Base-by-base conservation (phyloP, 1,284 basidiomycete genomes). In the Xerocomus amazonicus region DNA sequence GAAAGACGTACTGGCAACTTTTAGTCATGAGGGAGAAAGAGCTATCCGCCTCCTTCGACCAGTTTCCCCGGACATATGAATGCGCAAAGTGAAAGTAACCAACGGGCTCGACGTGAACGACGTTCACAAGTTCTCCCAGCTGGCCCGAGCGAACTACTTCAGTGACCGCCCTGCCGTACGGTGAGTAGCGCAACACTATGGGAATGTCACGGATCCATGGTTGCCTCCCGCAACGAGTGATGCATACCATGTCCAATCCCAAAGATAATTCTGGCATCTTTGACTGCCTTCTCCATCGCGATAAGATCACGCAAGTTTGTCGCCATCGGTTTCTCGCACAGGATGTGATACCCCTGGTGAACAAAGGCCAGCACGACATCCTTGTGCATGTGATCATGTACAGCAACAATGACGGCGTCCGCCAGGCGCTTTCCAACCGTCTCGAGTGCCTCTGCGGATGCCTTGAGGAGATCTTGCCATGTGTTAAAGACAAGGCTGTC, bases 271-370 rank as follows among this genome's bases (percentile, higher is more conserved):
- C 78, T 79, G 3, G 81, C 77, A 31, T 81, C 75, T 63, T 80
- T 80, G 23, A 92, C 76, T 0, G 82, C 85, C 39, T 73, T 73
- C 53, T 89, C 83, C 74, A 93, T 92, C 62, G 71, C 74, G 45
- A 92, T 67, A 54, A 90, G 89, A 54, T 90, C 88, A 44, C 76
- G 72, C 34, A 88, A 61, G 47, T 66, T 78, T 2, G 88, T 92
- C 1, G 90, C 88, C 87, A 94, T 90, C 0, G 90, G 91, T 65
- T 93, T 94, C 75, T 94, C 90, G 65, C 90, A 92, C 27, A 94
- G 74, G 50, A 94, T 88, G 61, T 92, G 82, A 63, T 92, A 93
- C 1, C 90, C 89, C 60, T 89, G 87, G 47, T 74, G 76, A 1
- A 84, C 82, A 67, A 92, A 92, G 0, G 84, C 87, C 7, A 79